A percentile compares a stretch with the other conserved stretches of the same genome.
phyloP scores from a whole-genome alignment of 805 yeast species.

The Candida endomychidarum region DNA sequence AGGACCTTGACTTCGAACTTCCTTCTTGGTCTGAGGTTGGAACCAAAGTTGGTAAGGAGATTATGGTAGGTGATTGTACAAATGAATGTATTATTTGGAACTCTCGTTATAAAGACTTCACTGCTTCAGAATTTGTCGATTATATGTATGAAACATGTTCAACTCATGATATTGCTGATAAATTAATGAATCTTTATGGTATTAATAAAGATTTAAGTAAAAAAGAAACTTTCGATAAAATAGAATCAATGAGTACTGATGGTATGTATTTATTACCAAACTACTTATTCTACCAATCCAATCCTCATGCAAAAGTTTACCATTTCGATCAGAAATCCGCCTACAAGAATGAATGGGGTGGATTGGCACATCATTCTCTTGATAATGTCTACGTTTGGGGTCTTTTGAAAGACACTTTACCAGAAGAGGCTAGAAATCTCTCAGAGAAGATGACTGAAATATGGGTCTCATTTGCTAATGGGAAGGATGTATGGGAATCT shows the following conservation, averaged over 20 bases:
- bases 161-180: background rate
- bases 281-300: conserved; percentile 1
- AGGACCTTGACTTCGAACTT: conserved; percentile 1
- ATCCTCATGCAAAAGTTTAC: conserved; percentile 6
- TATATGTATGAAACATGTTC: background rate
- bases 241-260: conserved; percentile 1
- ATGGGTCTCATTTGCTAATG: conserved; percentile 9
- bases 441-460: conserved; percentile 10
- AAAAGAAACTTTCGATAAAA: background rate
- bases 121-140: background rate
- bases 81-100: conserved; percentile 7
- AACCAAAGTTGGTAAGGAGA: background rate
- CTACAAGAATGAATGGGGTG: conserved; percentile 10
- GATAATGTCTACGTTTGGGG: conserved; percentile 18
- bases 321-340: conserved; percentile 16
- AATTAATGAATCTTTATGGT: background rate
- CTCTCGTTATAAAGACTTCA: background rate
- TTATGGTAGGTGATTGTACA: conserved; percentile 4
- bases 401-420: conserved; percentile 8
- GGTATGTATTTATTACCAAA: conserved; percentile 5
- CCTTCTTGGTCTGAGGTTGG: conserved; percentile 15
- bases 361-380: conserved; percentile 16
- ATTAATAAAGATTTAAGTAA: background rate
- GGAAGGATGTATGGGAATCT: conserved; percentile 5
- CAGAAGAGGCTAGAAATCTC: conserved; percentile 4